phyloP scores from a whole-genome alignment of 495 filamentous ascomycete genomes.

The Penicillium maclennaniae region DNA sequence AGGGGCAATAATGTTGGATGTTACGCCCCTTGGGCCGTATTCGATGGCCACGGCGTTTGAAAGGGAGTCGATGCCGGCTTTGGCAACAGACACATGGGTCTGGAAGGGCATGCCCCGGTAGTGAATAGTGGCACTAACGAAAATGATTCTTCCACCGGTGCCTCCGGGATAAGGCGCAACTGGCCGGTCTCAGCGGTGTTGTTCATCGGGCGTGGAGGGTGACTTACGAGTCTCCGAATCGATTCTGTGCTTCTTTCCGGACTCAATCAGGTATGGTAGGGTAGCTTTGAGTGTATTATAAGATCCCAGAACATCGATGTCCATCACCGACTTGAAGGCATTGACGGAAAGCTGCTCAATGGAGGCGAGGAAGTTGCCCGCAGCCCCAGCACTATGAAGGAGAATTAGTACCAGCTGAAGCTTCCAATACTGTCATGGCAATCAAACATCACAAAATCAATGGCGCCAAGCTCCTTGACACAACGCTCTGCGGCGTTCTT shows the following conservation, averaged over 20 bases:
- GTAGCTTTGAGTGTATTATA: conserved; percentile 95
- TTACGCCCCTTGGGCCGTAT: conserved; percentile 83
- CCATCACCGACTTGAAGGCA: conserved; percentile 92
- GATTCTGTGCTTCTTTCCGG: conserved; percentile 57
- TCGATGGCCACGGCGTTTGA: conserved; percentile 73
- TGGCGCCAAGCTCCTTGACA: conserved; percentile 72
- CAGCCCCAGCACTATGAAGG: conserved; percentile 73
- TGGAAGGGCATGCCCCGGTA: conserved; percentile 82
- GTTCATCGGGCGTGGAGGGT: background rate
- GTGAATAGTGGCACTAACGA: conserved; percentile 85
- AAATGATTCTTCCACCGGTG: conserved; percentile 82
- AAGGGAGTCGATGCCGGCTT: conserved; percentile 85
- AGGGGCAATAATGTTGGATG: conserved; percentile 80
- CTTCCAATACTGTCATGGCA: background rate
- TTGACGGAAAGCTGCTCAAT: conserved; percentile 77
- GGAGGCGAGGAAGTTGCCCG: conserved; percentile 92
- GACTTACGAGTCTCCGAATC: conserved; percentile 44
- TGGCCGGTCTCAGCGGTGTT: conserved; percentile 7
- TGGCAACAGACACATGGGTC: conserved; percentile 81
- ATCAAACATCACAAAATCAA: conserved; percentile 90
- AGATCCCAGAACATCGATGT: conserved; percentile 91
- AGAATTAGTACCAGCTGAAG: conserved; percentile 8
- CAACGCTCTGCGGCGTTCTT: conserved; percentile 72
- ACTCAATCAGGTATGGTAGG: conserved; percentile 70
- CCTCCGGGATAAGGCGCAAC: conserved; percentile 40